Evolutionary conservation across 2,329 filamentous ascomycete species (phyloP).

Genomic region (Fusarium sp.): DNA sequence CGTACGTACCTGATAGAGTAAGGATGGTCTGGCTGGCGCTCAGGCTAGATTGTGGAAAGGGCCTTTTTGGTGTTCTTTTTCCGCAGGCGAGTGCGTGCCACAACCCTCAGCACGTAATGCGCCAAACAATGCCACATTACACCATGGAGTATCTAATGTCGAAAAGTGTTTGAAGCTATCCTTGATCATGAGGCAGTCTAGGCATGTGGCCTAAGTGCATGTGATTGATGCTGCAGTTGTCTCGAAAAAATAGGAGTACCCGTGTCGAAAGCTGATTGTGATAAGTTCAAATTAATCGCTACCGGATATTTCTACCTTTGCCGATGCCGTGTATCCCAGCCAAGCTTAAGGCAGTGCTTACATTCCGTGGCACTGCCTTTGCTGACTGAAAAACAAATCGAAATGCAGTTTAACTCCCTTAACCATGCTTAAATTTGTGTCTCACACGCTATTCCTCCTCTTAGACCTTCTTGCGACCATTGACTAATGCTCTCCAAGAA

Average conservation of each 20-base stretch:
- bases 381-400: conserved; percentile 13
- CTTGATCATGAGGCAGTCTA: conserved; percentile 1
- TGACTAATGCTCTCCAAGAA: conserved; percentile 79
- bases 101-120: conserved; percentile 39
- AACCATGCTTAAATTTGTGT: conserved; percentile 39
- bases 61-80: conserved; percentile 40
- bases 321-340: neutral
- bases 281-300: neutral
- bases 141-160: conserved; percentile 35
- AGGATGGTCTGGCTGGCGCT: conserved; percentile 49
- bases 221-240: conserved; percentile 13
- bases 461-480: neutral
- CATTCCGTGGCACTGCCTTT: conserved; percentile 29
- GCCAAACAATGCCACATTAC: conserved; percentile 47
- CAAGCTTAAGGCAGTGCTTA: conserved; percentile 5
- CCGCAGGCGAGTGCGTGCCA: conserved; percentile 43
- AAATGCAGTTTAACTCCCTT: conserved; percentile 42
- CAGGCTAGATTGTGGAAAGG: conserved; percentile 47
- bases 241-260: neutral
- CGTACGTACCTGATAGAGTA: conserved; percentile 54
- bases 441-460: conserved; percentile 16
- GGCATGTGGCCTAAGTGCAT: conserved; percentile 9
- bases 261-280: neutral
- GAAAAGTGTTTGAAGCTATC: conserved; percentile 39
- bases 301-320: neutral